phyloP scores from a whole-genome alignment of 2,329 filamentous ascomycete genomes.

The Drechslerella coelobrocha region DNA sequence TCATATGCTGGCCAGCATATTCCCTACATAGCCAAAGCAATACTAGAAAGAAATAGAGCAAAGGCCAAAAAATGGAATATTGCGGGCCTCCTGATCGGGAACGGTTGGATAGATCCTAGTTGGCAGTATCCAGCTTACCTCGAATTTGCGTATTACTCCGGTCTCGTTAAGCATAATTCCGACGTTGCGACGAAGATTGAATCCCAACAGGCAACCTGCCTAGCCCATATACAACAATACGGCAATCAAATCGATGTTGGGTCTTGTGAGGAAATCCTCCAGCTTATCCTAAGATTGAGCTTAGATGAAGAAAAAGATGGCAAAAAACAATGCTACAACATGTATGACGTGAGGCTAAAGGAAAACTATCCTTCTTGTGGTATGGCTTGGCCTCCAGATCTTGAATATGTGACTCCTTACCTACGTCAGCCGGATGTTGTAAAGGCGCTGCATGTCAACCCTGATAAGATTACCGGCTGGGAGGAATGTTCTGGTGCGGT shows the following conservation, averaged over 20 bases:
- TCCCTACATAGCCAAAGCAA: conserved; percentile 91
- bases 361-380: conserved; percentile 85
- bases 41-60: conserved; percentile 78
- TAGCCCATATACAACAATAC: conserved; percentile 67
- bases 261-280: conserved; percentile 78
- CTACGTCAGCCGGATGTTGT: conserved; percentile 81
- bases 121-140: conserved; percentile 92
- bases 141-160: conserved; percentile 77
- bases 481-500: conserved; percentile 85
- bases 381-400: conserved; percentile 97
- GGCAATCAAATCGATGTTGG: conserved; percentile 70
- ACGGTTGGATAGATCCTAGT: conserved; percentile 91
- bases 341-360: conserved; percentile 91
- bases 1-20: conserved; percentile 98
- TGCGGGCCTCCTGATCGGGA: conserved; percentile 87
- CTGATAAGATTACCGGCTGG: conserved; percentile 86
- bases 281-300: conserved; percentile 73
- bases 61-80: conserved; percentile 72
- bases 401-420: conserved; percentile 78
- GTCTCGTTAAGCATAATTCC: conserved; percentile 72
- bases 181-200: conserved; percentile 71
- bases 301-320: conserved; percentile 64
- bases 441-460: conserved; percentile 79
- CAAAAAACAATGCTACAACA: conserved; percentile 76
- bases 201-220: conserved; percentile 72